Evolutionary conservation across 192 early-diverging fungal genomes (phyloP), one percentile per base, ranked within the genome.

Genomic region (Dispira parvispora): DNA sequence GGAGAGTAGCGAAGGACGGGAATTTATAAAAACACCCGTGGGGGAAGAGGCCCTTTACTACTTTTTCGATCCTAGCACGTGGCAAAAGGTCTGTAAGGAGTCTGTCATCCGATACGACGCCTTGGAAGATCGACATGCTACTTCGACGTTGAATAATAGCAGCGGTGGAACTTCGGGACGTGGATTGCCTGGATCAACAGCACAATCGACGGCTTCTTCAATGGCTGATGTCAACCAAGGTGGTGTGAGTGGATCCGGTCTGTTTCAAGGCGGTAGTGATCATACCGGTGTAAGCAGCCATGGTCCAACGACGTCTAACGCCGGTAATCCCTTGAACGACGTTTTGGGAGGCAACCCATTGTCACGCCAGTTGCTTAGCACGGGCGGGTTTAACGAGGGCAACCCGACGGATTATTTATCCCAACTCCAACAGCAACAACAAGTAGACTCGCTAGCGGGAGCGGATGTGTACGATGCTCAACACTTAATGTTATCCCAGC

Each of bases 41-140:
- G 88, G 80, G 52, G 96, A 97, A 71, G 76, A 88, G 44, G 90
- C 92, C 44, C 74, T 83, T 13, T 99, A 88, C 71, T 74, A 91
- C 43, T 93, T 96, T 65, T 99, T 97, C 70, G 96, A 97, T 66
- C 91, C 92, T 16, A 79, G 72, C 21, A 80, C 77, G 45, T 99
- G 93, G 93, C 81, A 87, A 64, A 85, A 84, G 65, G 83, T 93
- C 50, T 90, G 89, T 68, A 86, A 89, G 74, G 94, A 99, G 50
- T 89, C 81, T 70, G 76, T 91, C 63, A 72, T 96, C 1, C 69
- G 85, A 52, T 94, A 88, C 71, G 92, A 97, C 65, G 74, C 84
- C 27, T 72, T 99, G 62, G 96, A 97, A 72, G 94, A 96, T 62
- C 75, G 66, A 52, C 53, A 55, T 25, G 53, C 53, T 38, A 38